Evolutionary conservation across 805 yeast genomes (phyloP).

Genomic region (Wickerhamiella cacticola): DNA sequence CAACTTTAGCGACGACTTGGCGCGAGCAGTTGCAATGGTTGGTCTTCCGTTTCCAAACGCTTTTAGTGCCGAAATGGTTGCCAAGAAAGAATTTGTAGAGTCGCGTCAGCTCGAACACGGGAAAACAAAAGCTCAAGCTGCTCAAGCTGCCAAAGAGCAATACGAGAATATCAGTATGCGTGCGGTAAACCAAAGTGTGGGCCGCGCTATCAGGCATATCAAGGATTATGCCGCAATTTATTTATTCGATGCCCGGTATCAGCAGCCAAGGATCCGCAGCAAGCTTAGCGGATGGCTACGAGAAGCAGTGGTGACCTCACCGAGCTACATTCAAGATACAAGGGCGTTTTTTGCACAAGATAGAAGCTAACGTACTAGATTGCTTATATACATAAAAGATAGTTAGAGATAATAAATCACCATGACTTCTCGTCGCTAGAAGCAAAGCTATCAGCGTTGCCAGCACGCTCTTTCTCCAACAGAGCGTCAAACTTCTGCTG

Average conservation of each 20-base stretch:
- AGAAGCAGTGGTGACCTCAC: constrained; percentile 25
- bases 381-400: not conserved
- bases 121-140: constrained; percentile 30
- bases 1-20: constrained; percentile 77
- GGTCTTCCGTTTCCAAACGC: constrained; percentile 87
- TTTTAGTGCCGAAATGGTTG: constrained; percentile 65
- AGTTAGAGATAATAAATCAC: constrained; percentile 7
- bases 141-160: constrained; percentile 40
- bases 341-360: constrained; percentile 12
- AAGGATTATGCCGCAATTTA: constrained; percentile 69
- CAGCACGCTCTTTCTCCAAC: constrained; percentile 17
- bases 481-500: constrained; percentile 19
- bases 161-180: constrained; percentile 83
- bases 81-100: constrained; percentile 57
- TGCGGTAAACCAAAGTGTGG: constrained; percentile 84
- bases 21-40: constrained; percentile 72
- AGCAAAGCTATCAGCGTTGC: constrained; percentile 11
- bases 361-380: too few relatives aligned
- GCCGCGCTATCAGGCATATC: constrained; percentile 77
- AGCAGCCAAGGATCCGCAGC: constrained; percentile 34
- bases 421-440: constrained; percentile 20
- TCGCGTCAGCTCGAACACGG: constrained; percentile 38
- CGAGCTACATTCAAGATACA: constrained; percentile 5
- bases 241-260: constrained; percentile 56
- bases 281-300: constrained; percentile 70